These are phyloP conservation scores for Epithemia pelagica DNA, from an alignment of 108 stramenopile species.

Conservation along the genomic window DNA sequence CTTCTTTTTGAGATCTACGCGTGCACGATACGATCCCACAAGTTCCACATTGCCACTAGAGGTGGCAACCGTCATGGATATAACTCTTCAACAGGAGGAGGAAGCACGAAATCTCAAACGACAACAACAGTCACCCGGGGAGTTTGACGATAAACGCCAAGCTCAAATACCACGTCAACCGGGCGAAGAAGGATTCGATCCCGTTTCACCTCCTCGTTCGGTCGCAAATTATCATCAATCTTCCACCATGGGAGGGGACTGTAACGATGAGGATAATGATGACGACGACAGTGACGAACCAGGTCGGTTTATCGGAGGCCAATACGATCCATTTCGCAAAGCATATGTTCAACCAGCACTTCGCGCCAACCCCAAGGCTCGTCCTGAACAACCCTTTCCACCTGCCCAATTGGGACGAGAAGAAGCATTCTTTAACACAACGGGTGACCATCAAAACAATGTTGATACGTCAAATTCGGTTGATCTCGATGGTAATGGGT, in stretches of 20 bases:
- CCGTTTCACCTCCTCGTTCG: neutral
- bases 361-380: slow-evolving; percentile 67
- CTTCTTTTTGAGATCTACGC: slow-evolving; percentile 69
- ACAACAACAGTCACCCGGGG: slow-evolving; percentile 16
- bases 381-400: slow-evolving; percentile 85
- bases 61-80: slow-evolving; percentile 89
- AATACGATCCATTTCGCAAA: slow-evolving; percentile 68
- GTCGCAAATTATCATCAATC: neutral
- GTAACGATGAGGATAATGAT: neutral
- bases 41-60: slow-evolving; percentile 79
- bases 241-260: neutral
- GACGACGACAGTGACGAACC: slow-evolving; percentile 1
- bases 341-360: slow-evolving; percentile 82
- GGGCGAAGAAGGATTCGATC: neutral
- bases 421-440: neutral
- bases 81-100: slow-evolving; percentile 63
- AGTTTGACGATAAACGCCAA: neutral
- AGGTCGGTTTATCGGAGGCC: slow-evolving; percentile 30
- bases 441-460: too few species aligned
- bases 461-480: too few species aligned
- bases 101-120: slow-evolving; percentile 17
- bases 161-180: neutral
- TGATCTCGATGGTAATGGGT: slow-evolving; percentile 22
- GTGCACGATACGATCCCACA: slow-evolving; percentile 82
- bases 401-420: slow-evolving; percentile 76